Conservation (phyloP, 805 yeast genomes). For the Cyberlindnera mycetangii region DNA sequence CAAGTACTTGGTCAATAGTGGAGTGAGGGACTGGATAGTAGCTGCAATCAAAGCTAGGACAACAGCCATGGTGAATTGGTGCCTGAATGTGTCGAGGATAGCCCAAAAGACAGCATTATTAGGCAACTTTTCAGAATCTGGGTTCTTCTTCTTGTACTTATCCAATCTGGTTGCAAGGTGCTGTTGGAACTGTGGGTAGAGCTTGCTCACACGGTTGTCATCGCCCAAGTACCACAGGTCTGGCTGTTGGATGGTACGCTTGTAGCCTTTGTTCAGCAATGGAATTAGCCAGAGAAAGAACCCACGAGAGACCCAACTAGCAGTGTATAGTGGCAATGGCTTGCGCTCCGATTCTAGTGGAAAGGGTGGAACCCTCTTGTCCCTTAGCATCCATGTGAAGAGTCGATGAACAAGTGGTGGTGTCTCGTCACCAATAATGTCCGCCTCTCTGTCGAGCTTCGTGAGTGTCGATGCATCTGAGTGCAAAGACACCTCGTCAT, state of each 20-base stretch:
- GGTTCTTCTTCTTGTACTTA: constrained; percentile 16
- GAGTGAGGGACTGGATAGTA: constrained; percentile 31
- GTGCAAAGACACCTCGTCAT: not conserved
- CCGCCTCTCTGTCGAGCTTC: not conserved
- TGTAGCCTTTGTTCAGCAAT: constrained; percentile 59
- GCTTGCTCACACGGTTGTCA: constrained; percentile 35
- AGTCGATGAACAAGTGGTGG: constrained; percentile 27
- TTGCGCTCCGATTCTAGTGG: constrained; percentile 46
- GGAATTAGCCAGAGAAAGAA: constrained; percentile 68
- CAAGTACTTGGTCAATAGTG: constrained; percentile 48
- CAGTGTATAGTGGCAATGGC: constrained; percentile 38
- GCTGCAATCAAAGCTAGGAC: not conserved
- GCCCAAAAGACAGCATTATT: constrained; percentile 29
- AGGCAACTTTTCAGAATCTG: constrained; percentile 25
- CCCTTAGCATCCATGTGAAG: constrained; percentile 1
- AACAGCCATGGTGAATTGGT: not conserved
- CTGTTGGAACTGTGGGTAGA: constrained; percentile 34
- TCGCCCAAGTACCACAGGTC: constrained; percentile 51
- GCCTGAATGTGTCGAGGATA: constrained; percentile 24
- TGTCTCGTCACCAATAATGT: constrained; percentile 24
- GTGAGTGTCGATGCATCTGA: not conserved
- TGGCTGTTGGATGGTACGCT: constrained; percentile 58
- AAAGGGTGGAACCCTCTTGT: constrained; percentile 40
- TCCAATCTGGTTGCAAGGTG: constrained; percentile 25
- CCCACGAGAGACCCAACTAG: constrained; percentile 33